Conservation (phyloP, 805 yeast genomes). For the Zygosaccharomyces pseudorouxii region DNA sequence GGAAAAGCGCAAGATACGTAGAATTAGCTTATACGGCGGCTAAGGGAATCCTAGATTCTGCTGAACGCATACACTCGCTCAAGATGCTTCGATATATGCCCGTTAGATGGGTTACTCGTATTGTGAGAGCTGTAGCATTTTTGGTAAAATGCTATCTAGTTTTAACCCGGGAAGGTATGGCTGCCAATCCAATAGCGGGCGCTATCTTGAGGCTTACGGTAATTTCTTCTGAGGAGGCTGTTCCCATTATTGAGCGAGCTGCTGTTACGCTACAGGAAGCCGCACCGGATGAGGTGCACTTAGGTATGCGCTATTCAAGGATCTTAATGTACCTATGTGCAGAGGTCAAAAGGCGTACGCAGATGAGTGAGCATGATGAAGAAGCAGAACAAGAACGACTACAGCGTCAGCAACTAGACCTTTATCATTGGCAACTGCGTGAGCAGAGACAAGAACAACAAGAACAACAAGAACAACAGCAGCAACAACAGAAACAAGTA, state of each 20-base stretch:
- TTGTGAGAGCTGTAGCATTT: slow-evolving; percentile 85
- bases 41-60: slow-evolving; percentile 66
- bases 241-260: slow-evolving; percentile 60
- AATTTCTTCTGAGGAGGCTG: slow-evolving; percentile 66
- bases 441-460: no score
- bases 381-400: slow-evolving; percentile 5
- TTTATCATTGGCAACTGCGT: no score
- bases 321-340: slow-evolving; percentile 71
- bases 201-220: slow-evolving; percentile 55
- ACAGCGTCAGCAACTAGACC: background rate
- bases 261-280: slow-evolving; percentile 75
- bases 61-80: slow-evolving; percentile 62
- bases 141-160: slow-evolving; percentile 80
- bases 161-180: slow-evolving; percentile 38
- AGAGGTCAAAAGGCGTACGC: slow-evolving; percentile 55
- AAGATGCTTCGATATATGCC: slow-evolving; percentile 74
- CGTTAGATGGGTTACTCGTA: slow-evolving; percentile 84
- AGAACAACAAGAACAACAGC: no score
- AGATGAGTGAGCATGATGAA: background rate
- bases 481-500: background rate
- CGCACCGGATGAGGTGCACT: slow-evolving; percentile 83
- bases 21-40: slow-evolving; percentile 82
- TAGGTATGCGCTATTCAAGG: slow-evolving; percentile 74
- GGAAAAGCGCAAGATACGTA: slow-evolving; percentile 69
- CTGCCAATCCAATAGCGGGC: slow-evolving; percentile 38